These are phyloP conservation scores for Dendrobium officinale DNA, from an alignment of 106 monocot species.

Conservation along the genomic window DNA sequence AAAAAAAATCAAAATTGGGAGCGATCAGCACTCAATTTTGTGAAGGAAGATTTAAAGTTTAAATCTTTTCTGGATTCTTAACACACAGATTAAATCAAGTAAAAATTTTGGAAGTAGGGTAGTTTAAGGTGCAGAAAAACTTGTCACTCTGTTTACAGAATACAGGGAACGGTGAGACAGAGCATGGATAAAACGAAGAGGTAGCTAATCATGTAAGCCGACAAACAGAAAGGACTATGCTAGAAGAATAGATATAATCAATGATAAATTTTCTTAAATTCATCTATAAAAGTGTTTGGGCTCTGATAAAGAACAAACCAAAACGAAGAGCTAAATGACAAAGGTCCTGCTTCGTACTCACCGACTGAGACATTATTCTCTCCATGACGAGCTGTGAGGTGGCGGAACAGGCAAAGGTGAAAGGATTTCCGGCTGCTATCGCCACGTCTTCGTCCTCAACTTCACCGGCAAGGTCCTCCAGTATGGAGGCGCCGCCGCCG, in stretches of 20 bases:
- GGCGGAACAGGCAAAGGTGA: conserved; percentile 69
- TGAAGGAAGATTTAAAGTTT: neutral
- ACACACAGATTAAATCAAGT: no score
- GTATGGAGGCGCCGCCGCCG: conserved; percentile 5
- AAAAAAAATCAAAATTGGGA: neutral
- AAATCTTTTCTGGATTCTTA: neutral
- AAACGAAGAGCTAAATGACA: neutral
- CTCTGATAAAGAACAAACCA: no score
- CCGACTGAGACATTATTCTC: conserved; percentile 89
- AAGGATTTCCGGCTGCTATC: conserved; percentile 32
- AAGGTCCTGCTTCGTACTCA: conserved; percentile 17
- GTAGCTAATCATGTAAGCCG: neutral
- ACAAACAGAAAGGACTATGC: neutral
- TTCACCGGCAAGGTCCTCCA: conserved; percentile 35
- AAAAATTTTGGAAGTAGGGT: no score
- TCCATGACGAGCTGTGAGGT: conserved; percentile 93
- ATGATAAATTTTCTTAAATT: neutral
- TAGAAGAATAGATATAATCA: neutral
- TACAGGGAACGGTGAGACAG: neutral
- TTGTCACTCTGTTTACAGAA: neutral
- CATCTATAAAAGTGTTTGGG: neutral
- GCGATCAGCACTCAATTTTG: neutral
- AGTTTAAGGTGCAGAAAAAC: neutral
- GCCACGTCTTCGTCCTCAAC: conserved; percentile 5
- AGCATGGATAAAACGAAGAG: neutral